Conservation (phyloP, 23 red algal species). For the Gracilaria gracilis region DNA sequence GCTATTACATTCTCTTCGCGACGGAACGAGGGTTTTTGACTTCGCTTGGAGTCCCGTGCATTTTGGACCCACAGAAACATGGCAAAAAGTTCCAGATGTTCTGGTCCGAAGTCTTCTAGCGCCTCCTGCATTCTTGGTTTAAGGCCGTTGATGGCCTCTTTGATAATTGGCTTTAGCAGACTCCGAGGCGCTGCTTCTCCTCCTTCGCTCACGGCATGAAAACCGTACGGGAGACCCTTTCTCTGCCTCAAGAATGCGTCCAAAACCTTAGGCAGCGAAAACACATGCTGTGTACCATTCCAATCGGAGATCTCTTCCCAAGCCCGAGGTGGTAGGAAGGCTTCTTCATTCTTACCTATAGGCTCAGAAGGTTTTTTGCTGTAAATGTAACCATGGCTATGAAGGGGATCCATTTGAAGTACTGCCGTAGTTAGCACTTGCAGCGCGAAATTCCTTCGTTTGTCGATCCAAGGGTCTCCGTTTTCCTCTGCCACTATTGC, state of each 20-base stretch:
- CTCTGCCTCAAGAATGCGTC: constrained; percentile 16
- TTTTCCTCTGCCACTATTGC: neutral
- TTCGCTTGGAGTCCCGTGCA: neutral
- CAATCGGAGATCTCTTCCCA: constrained; percentile 7
- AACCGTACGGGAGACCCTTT: constrained; percentile 22
- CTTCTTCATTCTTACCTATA: neutral
- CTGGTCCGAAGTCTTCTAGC: constrained; percentile 7
- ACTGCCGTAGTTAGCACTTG: constrained; percentile 47
- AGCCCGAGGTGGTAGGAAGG: constrained; percentile 18
- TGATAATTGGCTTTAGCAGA: constrained; percentile 21
- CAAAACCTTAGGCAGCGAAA: neutral
- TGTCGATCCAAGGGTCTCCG: constrained; percentile 21
- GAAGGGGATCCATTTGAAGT: constrained; percentile 41
- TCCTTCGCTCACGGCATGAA: neutral
- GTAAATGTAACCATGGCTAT: neutral
- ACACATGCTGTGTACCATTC: neutral
- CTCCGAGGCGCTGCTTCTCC: neutral
- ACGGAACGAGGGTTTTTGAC: neutral
- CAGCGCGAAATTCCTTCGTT: constrained; percentile 28
- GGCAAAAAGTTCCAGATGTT: constrained; percentile 49
- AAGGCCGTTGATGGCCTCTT: constrained; percentile 41
- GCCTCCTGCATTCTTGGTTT: constrained; percentile 27
- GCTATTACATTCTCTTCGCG: neutral
- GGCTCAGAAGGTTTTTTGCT: neutral
- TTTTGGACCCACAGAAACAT: constrained; percentile 49